phyloP scores from a whole-genome alignment of 306 rosid species.

The Alnus glutinosa region DNA sequence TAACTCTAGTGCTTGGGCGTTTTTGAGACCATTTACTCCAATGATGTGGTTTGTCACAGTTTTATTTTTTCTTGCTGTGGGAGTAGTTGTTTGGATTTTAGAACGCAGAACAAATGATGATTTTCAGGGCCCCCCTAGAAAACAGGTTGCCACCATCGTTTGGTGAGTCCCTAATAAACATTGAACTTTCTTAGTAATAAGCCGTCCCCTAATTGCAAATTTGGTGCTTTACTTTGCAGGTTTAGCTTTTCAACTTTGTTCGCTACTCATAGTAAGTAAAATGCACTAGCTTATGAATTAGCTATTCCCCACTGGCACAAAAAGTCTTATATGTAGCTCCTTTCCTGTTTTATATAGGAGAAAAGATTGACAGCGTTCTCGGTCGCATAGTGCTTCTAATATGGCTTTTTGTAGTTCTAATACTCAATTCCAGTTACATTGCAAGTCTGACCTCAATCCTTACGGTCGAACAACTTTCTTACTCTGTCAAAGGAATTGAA shows the following conservation, averaged over 20 bases:
- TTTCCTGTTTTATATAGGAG: neutral
- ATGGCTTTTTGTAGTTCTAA: too few relatives aligned
- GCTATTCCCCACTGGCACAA: neutral
- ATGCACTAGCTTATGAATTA: slow-evolving; percentile 18
- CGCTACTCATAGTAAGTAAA: slow-evolving; percentile 72
- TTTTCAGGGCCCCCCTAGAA: slow-evolving; percentile 86
- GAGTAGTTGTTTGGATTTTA: slow-evolving; percentile 88
- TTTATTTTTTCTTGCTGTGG: slow-evolving; percentile 59
- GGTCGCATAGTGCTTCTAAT: too few relatives aligned
- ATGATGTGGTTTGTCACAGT: slow-evolving; percentile 83
- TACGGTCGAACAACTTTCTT: slow-evolving; percentile 85
- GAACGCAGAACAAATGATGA: slow-evolving; percentile 91
- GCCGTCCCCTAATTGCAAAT: neutral
- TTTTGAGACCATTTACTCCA: slow-evolving; percentile 72
- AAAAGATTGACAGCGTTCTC: too few relatives aligned
- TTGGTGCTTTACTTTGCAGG: slow-evolving; percentile 34
- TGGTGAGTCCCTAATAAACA: slow-evolving; percentile 48
- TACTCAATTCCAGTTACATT: slow-evolving; percentile 68
- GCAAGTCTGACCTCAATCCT: slow-evolving; percentile 97
- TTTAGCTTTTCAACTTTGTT: slow-evolving; percentile 75
- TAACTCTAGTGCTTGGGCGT: slow-evolving; percentile 80
- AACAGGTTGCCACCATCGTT: slow-evolving; percentile 62
- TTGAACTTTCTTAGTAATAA: neutral
- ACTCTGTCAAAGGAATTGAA: slow-evolving; percentile 80
- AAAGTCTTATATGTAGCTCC: neutral